phyloP scores from a whole-genome alignment of 441 rosid genomes.

The Erysimum pusillum region DNA sequence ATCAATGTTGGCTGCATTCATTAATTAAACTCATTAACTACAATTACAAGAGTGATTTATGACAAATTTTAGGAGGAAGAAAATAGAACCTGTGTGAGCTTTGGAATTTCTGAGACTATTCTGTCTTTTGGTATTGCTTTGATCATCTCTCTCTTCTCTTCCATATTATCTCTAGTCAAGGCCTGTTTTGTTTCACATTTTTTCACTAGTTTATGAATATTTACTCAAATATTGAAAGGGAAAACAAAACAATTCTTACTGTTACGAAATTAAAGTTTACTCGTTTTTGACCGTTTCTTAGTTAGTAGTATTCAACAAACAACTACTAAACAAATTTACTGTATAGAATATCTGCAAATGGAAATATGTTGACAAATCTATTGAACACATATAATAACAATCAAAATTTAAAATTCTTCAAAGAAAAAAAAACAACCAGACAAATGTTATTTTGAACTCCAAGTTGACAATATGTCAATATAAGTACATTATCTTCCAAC shows the following conservation, averaged over 20 bases:
- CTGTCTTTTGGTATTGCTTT: slow-evolving; percentile 69
- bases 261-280: too few relatives aligned
- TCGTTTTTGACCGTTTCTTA: not conserved
- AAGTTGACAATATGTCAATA: slow-evolving; percentile 8
- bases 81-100: slow-evolving; percentile 63
- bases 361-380: not conserved
- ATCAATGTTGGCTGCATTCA: slow-evolving; percentile 68
- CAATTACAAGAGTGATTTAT: not conserved
- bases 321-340: too few relatives aligned
- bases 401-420: too few relatives aligned
- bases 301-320: not conserved
- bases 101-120: slow-evolving; percentile 64
- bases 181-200: slow-evolving; percentile 53
- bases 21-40: not conserved
- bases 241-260: not conserved
- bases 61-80: not conserved
- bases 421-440: not conserved
- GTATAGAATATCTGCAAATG: too few relatives aligned
- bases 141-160: slow-evolving; percentile 75
- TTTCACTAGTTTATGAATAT: not conserved
- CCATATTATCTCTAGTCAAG: slow-evolving; percentile 60
- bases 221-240: not conserved
- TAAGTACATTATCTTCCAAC: slow-evolving; percentile 27
- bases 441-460: not conserved
- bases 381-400: not conserved